A percentile compares a stretch with the other conserved stretches of the same genome.
These are phyloP conservation scores for Lasiodiplodia hormozganensis DNA, from an alignment of 2,329 filamentous ascomycete genomes.

Conservation along the genomic window DNA sequence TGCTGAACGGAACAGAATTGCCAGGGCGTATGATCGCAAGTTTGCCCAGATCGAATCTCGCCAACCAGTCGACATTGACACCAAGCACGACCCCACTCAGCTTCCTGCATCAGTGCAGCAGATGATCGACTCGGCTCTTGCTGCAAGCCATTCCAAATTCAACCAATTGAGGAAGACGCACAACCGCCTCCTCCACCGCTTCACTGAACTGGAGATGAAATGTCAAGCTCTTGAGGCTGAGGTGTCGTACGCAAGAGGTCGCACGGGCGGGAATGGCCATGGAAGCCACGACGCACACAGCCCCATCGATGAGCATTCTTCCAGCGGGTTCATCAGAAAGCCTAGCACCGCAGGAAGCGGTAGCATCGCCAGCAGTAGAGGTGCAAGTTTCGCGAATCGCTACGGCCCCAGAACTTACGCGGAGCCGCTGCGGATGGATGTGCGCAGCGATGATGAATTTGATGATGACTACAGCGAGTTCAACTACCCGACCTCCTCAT, in stretches of 20 bases:
- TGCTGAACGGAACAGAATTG: constrained; percentile 56
- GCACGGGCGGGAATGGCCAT: constrained; percentile 18
- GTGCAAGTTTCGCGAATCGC: constrained; percentile 31
- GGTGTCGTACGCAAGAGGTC: constrained; percentile 25
- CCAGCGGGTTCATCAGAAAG: constrained; percentile 33
- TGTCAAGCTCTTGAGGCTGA: constrained; percentile 50
- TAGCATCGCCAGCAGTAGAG: constrained; percentile 29
- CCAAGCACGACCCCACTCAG: constrained; percentile 39
- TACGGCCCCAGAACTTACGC: constrained; percentile 38
- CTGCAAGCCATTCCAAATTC: constrained; percentile 56
- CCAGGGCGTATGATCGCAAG: constrained; percentile 56
- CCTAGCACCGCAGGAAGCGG: constrained; percentile 39
- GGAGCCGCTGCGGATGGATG: constrained; percentile 21
- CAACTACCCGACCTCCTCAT: constrained; percentile 36
- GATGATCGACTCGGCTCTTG: constrained; percentile 57
- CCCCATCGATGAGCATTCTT: constrained; percentile 29
- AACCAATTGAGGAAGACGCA: constrained; percentile 60
- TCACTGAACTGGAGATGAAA: constrained; percentile 58
- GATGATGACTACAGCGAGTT: constrained; percentile 41
- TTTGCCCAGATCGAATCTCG: constrained; percentile 51
- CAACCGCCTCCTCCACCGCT: constrained; percentile 56
- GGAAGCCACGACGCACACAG: constrained; percentile 22
- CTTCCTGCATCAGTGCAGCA: constrained; percentile 51
- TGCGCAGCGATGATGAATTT: constrained; percentile 22
- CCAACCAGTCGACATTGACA: constrained; percentile 31